These are phyloP conservation scores for Thelonectria olida DNA, from an alignment of 2,329 filamentous ascomycete genomes.

Conservation along the genomic window DNA sequence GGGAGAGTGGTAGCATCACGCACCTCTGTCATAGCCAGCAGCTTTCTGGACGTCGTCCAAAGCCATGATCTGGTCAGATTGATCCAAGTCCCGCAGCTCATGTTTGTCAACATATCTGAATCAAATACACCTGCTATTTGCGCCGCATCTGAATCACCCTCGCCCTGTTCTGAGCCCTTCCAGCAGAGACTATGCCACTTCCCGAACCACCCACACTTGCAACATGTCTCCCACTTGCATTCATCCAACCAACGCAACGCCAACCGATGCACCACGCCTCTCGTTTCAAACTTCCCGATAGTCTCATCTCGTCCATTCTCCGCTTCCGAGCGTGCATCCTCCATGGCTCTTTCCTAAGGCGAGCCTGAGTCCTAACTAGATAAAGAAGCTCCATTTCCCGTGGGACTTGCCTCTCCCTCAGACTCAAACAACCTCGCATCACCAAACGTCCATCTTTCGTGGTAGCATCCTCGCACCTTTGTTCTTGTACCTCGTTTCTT, in stretches of 20 bases:
- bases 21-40: not conserved
- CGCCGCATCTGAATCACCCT: not conserved
- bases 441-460: slow-evolving; percentile 20
- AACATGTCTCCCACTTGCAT: too few relatives aligned
- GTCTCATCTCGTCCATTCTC: too few relatives aligned
- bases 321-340: too few relatives aligned
- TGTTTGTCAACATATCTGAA: not conserved
- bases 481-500: slow-evolving; percentile 21
- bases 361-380: too few relatives aligned
- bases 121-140: not conserved
- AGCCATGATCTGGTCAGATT: too few relatives aligned
- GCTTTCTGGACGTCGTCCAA: too few relatives aligned
- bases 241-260: not conserved
- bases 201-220: not conserved
- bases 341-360: slow-evolving; percentile 21
- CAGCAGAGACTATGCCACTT: not conserved
- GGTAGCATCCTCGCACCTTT: slow-evolving; percentile 24
- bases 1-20: not conserved
- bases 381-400: too few relatives aligned
- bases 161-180: not conserved
- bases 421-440: slow-evolving; percentile 4
- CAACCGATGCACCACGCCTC: not conserved
- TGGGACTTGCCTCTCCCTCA: too few relatives aligned
- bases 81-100: too few relatives aligned
- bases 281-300: slow-evolving; percentile 20